Percentiles rank a stretch among this genome's conserved stretches.
phyloP scores from a whole-genome alignment of 75 land plant species.

The Isoetes taiwanensis region DNA sequence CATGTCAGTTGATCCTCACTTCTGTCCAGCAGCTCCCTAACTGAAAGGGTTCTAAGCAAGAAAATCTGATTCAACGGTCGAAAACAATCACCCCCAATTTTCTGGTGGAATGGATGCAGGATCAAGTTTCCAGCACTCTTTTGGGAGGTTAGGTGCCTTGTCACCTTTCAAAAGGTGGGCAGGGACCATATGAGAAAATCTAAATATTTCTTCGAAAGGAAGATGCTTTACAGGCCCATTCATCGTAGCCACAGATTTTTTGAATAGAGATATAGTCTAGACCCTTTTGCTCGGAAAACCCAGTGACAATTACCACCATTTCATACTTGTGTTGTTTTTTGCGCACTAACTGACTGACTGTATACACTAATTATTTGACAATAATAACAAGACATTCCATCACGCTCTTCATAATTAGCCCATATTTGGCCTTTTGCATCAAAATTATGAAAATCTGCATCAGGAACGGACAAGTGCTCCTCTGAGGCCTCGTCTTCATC shows the following conservation, averaged over 20 bases:
- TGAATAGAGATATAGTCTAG: constrained; percentile 33
- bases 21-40: no score
- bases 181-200: constrained; percentile 85
- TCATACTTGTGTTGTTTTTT: constrained; percentile 43
- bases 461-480: constrained; percentile 29
- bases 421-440: constrained; percentile 63
- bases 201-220: constrained; percentile 34
- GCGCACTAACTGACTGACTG: no score
- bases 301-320: constrained; percentile 60
- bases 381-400: constrained; percentile 91
- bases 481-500: no score
- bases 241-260: constrained; percentile 43
- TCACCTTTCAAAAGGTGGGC: constrained; percentile 36
- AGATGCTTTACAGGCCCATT: constrained; percentile 19
- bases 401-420: constrained; percentile 71
- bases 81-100: no score
- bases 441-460: constrained; percentile 75
- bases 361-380: constrained; percentile 38
- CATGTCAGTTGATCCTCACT: no score
- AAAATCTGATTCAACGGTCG: no score
- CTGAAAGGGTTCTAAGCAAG: no score
- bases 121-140: constrained; percentile 61
- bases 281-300: constrained; percentile 30
- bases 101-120: constrained; percentile 75
- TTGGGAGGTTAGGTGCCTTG: constrained; percentile 34